These are phyloP conservation scores for Candida xiaguanensis DNA, from an alignment of 805 yeast species.

Conservation along the genomic window DNA sequence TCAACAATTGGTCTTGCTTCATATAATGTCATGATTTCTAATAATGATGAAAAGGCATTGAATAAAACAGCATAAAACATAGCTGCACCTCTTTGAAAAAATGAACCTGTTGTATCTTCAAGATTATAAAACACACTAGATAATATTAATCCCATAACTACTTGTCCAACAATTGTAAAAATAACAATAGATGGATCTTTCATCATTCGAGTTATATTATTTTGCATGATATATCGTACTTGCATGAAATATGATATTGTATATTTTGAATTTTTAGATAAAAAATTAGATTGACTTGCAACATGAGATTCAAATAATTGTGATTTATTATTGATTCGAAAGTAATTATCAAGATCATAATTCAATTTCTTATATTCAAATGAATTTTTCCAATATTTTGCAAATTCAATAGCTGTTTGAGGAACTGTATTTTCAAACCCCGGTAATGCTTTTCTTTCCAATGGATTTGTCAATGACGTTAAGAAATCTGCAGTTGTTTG, in stretches of 20 bases:
- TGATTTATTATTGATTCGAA: conserved; percentile 13
- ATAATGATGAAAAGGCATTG: conserved; percentile 57
- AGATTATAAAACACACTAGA: conserved; percentile 59
- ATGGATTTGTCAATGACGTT: conserved; percentile 65
- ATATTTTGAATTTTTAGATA: conserved; percentile 29
- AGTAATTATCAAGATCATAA: conserved; percentile 32
- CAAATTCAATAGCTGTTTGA: conserved; percentile 54
- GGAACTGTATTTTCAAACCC: conserved; percentile 55
- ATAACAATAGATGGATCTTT: conserved; percentile 57
- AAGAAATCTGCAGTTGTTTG: conserved; percentile 67
- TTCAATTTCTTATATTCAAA: conserved; percentile 48
- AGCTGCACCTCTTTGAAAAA: conserved; percentile 61
- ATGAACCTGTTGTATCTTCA: conserved; percentile 47
- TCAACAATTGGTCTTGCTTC: conserved; percentile 61
- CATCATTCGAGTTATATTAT: conserved; percentile 51
- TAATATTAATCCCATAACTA: conserved; percentile 54
- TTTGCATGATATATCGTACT: conserved; percentile 45
- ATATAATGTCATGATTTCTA: conserved; percentile 57
- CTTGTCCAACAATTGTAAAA: conserved; percentile 48
- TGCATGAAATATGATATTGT: conserved; percentile 47
- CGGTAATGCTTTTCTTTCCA: conserved; percentile 46
- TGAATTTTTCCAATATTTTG: conserved; percentile 56
- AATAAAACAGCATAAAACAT: conserved; percentile 59
- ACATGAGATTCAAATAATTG: conserved; percentile 20
- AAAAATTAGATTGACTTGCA: conserved; percentile 40